Evolutionary conservation across 176 grass and related monocot genomes (phyloP), one percentile per base, ranked within the genome.

Genomic region (Eragrostis nindensis): DNA sequence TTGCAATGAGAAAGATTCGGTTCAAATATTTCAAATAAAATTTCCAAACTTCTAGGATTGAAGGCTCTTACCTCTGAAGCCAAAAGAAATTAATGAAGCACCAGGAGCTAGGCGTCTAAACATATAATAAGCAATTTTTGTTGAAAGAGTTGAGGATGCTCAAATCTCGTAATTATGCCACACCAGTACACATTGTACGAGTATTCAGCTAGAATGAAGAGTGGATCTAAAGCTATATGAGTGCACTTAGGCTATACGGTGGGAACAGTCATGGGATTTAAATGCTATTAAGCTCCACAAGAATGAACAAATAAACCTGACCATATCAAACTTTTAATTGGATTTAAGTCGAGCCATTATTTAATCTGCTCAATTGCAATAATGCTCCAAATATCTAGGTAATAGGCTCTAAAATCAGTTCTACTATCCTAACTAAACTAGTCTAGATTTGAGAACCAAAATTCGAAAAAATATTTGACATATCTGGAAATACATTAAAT

Each of bases 351-450:
- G 29, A 14, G 0, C 29, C 0, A 16, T 30, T 62, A 14, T 64
- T 32, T 7, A 16, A 62, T 63, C 26, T 32, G 61, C 5, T 16
- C 26, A 0, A 17, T 13, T 36, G 5, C 62, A 14, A 62, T 64
- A 64, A 36, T 32, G 29, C 27, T 36, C 29, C 62, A 64, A 36
- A 64, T 17, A 18, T 64, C 14, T 36, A 64, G 15, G 15, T 64
- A 36, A 5, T 66, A 66, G 0, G 30, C 18, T 78, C 2, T 78
- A 78, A 70, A 82, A 54, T 71, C 71, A 41, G 36, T 65, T 27
- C 10, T 1, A 59, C 0, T 78, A 22, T 2, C 49, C 24, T 60
- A 73, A 38, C n/a, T 36, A 56, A 57, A 78, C 50, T 13, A 27
- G 36, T 9, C 25, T 62, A 36, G 3, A 62, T 38, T 75, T 40